A percentile compares a stretch with the other conserved stretches of the same genome.
These are phyloP conservation scores for Austroboletus niveus DNA, from an alignment of 1,284 basidiomycete genomes.

Conservation along the genomic window DNA sequence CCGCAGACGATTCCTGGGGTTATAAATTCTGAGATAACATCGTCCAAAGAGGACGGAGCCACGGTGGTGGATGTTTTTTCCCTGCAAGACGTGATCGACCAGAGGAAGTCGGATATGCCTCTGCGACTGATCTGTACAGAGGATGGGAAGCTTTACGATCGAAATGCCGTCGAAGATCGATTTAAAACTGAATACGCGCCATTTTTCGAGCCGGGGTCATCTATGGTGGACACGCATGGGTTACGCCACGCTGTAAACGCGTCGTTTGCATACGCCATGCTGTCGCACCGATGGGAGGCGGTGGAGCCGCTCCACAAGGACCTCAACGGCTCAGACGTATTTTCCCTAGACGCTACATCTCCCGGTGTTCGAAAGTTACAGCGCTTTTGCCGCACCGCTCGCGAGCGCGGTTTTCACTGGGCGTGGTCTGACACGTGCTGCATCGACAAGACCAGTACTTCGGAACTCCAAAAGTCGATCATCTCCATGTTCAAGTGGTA, in stretches of 20 bases:
- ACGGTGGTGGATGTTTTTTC: neutral
- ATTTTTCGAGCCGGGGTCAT: constrained; percentile 9
- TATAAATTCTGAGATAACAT: neutral
- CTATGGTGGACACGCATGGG: neutral
- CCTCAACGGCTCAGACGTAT: constrained; percentile 16
- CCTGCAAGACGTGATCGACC: constrained; percentile 13
- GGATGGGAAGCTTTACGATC: constrained; percentile 21
- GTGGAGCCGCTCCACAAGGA: constrained; percentile 19
- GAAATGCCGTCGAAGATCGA: constrained; percentile 16
- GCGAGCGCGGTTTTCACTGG: constrained; percentile 20
- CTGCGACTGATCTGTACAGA: constrained; percentile 26
- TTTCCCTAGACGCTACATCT: constrained; percentile 13
- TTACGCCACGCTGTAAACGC: constrained; percentile 6
- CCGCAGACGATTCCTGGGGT: neutral
- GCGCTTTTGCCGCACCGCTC: constrained; percentile 18
- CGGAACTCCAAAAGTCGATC: constrained; percentile 26
- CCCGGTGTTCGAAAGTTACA: constrained; percentile 16
- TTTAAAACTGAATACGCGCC: constrained; percentile 14
- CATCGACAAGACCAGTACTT: constrained; percentile 25
- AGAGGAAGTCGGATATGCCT: constrained; percentile 19
- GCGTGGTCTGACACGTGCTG: constrained; percentile 26
- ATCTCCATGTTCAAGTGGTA: constrained; percentile 29
- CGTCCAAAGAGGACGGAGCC: neutral
- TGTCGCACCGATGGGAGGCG: constrained; percentile 23
- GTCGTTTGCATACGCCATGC: constrained; percentile 22